Conservation (phyloP, 768 basidiomycete species). For the Phylloporus arenicola region DNA sequence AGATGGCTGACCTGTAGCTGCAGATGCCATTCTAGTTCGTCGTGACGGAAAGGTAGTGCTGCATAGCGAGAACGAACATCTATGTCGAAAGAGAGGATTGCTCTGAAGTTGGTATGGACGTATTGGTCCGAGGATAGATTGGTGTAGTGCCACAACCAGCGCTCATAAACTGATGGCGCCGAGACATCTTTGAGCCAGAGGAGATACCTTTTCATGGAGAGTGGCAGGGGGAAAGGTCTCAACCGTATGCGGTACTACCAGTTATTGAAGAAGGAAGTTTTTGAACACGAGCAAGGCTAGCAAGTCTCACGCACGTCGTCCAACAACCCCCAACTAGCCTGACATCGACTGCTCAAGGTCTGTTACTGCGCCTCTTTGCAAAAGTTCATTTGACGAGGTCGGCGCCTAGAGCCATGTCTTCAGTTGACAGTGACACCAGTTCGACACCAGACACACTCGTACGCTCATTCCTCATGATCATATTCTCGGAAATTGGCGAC, state of each 20-base stretch:
- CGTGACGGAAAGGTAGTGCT: too few species aligned
- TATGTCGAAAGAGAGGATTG: neutral
- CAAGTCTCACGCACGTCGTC: too few species aligned
- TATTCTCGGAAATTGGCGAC: constrained; percentile 92
- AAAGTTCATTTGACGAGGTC: neutral
- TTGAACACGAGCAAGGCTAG: too few species aligned
- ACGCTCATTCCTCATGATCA: constrained; percentile 86
- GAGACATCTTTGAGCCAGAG: neutral
- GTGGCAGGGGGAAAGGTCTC: too few species aligned
- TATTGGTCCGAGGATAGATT: neutral
- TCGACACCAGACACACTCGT: constrained; percentile 45
- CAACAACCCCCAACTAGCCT: too few species aligned
- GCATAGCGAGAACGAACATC: neutral
- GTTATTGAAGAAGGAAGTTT: too few species aligned
- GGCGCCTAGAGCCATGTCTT: constrained; percentile 15
- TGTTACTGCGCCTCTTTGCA: neutral
- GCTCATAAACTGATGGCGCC: neutral
- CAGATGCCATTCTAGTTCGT: too few species aligned
- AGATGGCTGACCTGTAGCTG: too few species aligned
- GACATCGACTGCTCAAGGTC: neutral
- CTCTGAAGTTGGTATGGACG: neutral
- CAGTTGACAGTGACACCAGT: constrained; percentile 10
- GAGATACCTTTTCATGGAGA: neutral
- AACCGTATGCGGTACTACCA: too few species aligned
- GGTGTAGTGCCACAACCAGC: neutral